Percentiles rank a stretch among this genome's conserved stretches.
These are phyloP conservation scores for Lasiodiplodia gonubiensis DNA, from an alignment of 2,329 filamentous ascomycete genomes.

Conservation along the genomic window DNA sequence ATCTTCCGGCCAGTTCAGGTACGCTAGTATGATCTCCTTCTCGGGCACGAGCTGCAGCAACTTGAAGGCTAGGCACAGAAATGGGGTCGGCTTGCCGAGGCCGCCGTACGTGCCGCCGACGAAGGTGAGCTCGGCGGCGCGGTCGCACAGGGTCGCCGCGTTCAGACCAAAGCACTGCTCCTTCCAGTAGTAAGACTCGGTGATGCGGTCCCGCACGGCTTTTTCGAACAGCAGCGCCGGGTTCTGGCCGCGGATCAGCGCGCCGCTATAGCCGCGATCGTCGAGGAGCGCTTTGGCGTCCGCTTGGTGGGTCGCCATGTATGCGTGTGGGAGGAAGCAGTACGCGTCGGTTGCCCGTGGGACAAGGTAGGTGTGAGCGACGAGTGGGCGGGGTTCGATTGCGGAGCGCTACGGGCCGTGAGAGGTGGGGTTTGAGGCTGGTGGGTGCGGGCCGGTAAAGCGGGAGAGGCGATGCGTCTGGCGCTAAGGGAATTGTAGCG, in stretches of 20 bases:
- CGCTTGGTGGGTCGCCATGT: slow-evolving; percentile 68
- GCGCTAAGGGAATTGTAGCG: not conserved
- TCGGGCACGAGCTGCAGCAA: slow-evolving; percentile 84
- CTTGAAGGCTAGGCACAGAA: slow-evolving; percentile 94
- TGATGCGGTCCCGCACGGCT: slow-evolving; percentile 91
- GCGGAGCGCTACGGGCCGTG: not conserved
- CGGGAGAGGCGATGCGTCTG: not conserved
- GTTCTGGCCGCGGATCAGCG: slow-evolving; percentile 86
- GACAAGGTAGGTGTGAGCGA: not conserved
- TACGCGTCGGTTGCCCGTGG: not conserved
- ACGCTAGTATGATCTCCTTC: slow-evolving; percentile 78
- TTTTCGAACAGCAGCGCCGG: slow-evolving; percentile 96
- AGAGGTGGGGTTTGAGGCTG: not conserved
- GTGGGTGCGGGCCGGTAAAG: not conserved
- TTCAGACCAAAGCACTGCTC: slow-evolving; percentile 98
- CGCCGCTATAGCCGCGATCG: slow-evolving; percentile 79
- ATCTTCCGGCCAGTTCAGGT: slow-evolving; percentile 76
- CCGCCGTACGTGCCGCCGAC: slow-evolving; percentile 88
- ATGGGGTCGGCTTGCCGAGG: slow-evolving; percentile 85
- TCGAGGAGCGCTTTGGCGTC: slow-evolving; percentile 82
- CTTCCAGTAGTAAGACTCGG: slow-evolving; percentile 97
- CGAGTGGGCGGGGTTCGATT: not conserved
- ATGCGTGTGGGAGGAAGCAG: not conserved
- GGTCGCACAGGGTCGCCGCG: slow-evolving; percentile 78
- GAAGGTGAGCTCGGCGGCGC: slow-evolving; percentile 81